Percentiles rank a stretch among this genome's conserved stretches.
Evolutionary conservation across 306 rosid genomes (phyloP).

Genomic region (Lupinus albus): DNA sequence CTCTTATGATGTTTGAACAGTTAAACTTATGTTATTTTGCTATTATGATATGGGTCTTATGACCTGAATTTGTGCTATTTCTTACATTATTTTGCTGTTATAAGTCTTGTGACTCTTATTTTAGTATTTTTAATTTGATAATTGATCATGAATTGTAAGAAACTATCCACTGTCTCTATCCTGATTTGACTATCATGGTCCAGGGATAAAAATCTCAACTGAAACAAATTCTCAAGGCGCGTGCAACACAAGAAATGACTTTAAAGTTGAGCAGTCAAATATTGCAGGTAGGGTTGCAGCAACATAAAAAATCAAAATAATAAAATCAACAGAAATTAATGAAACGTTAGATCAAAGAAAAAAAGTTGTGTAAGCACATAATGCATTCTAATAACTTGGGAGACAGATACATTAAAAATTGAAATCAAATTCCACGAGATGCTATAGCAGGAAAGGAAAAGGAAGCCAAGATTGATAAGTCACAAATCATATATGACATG

Average conservation of each 20-base stretch:
- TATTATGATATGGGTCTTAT: too few relatives aligned
- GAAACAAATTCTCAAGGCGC: conserved; percentile 17
- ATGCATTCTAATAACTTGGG: conserved; percentile 11
- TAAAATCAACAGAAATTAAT: conserved; percentile 14
- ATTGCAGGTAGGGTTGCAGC: conserved; percentile 8
- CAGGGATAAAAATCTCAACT: not conserved
- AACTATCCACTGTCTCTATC: too few relatives aligned
- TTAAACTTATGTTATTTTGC: too few relatives aligned
- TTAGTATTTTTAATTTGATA: too few relatives aligned
- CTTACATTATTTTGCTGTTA: too few relatives aligned
- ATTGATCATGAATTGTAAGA: too few relatives aligned
- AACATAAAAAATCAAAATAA: conserved; percentile 14
- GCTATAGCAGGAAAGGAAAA: not conserved
- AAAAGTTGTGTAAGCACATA: not conserved
- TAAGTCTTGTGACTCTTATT: too few relatives aligned
- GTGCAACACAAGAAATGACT: not conserved
- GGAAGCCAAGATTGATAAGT: not conserved
- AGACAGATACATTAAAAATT: not conserved
- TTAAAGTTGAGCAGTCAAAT: conserved; percentile 4
- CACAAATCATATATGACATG: not conserved
- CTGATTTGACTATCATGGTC: too few relatives aligned
- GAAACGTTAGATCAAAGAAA: not conserved
- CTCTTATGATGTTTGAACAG: too few relatives aligned
- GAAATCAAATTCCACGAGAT: not conserved
- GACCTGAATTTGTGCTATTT: too few relatives aligned